Percentiles rank a stretch among this genome's conserved stretches.
These are phyloP conservation scores for Colletotrichum karsti DNA, from an alignment of 2,329 filamentous ascomycete genomes.

Conservation along the genomic window DNA sequence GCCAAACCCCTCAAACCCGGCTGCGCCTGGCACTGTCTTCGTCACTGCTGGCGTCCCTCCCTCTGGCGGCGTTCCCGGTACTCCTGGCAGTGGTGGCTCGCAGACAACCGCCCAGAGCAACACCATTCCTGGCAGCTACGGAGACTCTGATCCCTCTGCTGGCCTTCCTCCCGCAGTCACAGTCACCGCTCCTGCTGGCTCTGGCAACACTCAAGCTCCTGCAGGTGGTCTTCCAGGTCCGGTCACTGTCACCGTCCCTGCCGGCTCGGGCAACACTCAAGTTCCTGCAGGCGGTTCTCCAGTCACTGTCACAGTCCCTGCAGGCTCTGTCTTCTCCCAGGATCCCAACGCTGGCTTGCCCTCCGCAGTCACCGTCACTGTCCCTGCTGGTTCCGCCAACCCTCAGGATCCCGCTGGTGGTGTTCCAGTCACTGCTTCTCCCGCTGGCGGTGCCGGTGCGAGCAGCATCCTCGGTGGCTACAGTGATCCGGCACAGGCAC, in stretches of 20 bases:
- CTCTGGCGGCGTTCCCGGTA: background rate
- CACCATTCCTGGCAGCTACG: conserved; percentile 14
- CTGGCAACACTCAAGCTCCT: background rate
- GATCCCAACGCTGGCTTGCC: background rate
- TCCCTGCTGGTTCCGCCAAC: background rate
- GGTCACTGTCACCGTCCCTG: background rate
- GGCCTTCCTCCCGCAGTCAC: background rate
- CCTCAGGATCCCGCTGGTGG: background rate
- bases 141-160: background rate
- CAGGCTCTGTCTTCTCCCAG: background rate
- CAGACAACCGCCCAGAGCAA: background rate
- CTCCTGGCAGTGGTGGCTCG: background rate
- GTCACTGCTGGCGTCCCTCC: background rate
- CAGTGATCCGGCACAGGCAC: background rate
- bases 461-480: conserved; percentile 11
- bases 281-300: background rate
- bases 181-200: background rate
- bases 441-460: background rate
- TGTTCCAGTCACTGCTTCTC: background rate
- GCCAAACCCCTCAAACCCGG: background rate
- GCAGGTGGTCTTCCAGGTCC: background rate
- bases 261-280: background rate
- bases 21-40: background rate
- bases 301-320: background rate
- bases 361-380: background rate